Base-by-base conservation (phyloP, 2,329 filamentous ascomycete genomes). In the Colletotrichum camelliae region DNA sequence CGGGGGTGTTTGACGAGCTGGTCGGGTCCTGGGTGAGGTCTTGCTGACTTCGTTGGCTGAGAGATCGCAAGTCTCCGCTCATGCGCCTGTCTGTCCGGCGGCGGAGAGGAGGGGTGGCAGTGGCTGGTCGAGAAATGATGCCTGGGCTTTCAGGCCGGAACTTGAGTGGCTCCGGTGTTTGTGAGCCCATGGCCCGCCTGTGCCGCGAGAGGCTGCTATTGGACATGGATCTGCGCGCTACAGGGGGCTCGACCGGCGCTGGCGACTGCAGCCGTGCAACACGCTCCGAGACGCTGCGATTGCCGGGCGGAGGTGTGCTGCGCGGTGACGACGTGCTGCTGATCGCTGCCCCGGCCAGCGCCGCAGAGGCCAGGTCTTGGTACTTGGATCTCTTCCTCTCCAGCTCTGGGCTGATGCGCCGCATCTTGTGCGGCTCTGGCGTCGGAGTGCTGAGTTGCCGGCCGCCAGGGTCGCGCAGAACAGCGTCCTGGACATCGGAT, bases 41-140 rank as follows among this genome's bases (percentile, higher is more conserved):
- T 71, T 72, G 61, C 74, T 82, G 82, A 80, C 85, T 86, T 77
- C 81, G 90, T 89, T 91, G 91, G 85, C 91, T 91, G 79, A 91
- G 91, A 79, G 91, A 91, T 86, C 94, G 88, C 80, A 97, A 89
- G 88, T 97, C 94, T 85, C 94, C 93, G 89, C 94, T 96, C 84
- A 93, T 86, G 82, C 89, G 90, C 82, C 86, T 89, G 83, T 93
- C 92, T 77, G 91, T 90, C 78, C 95, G 91, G 81, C 95, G 91
- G 81, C 95, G 91, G 77, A 97, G 89, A 64, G 94, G 92, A 78
- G 93, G 94, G 75, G 93, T 94, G 78, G 85, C 85, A 88, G 67
- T 83, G 82, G 83, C 85, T 81, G 89, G 87, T 84, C 89, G 92
- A 78, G 86, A 79, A 84, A 83, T 52, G 43, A 52, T 88, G 87